These are phyloP conservation scores for Leccinum huronense DNA, from an alignment of 1,284 basidiomycete genomes.

Conservation along the genomic window DNA sequence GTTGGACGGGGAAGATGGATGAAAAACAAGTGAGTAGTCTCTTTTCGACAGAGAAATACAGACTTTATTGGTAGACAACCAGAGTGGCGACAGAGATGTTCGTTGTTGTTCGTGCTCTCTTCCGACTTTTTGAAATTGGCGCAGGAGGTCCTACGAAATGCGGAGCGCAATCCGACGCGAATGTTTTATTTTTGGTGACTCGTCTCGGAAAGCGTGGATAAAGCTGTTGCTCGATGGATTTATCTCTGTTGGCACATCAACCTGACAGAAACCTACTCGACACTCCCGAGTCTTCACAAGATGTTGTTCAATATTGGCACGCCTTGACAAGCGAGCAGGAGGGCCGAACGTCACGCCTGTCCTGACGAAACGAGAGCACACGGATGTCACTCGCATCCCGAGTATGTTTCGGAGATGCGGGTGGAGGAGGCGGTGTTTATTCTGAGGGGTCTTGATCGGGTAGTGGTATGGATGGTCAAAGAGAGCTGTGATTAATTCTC, in stretches of 20 bases:
- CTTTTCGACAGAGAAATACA: neutral
- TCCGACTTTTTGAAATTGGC: constrained; percentile 80
- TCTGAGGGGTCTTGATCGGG: constrained; percentile 63
- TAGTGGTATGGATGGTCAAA: constrained; percentile 15
- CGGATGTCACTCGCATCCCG: constrained; percentile 64
- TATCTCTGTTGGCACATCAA: constrained; percentile 69
- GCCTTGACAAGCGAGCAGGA: constrained; percentile 72
- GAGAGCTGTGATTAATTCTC: too few relatives aligned
- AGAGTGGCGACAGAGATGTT: constrained; percentile 87
- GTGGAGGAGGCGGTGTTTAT: constrained; percentile 86
- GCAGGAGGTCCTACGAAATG: constrained; percentile 87
- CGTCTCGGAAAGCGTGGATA: neutral
- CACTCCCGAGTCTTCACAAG: constrained; percentile 81
- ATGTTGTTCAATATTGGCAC: constrained; percentile 80
- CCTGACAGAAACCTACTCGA: constrained; percentile 74
- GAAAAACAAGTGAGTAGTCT: constrained; percentile 68
- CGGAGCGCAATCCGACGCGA: constrained; percentile 80
- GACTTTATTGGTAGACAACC: constrained; percentile 61
- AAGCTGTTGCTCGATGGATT: neutral
- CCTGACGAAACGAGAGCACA: constrained; percentile 75
- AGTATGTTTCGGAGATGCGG: constrained; percentile 72
- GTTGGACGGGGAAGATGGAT: constrained; percentile 86
- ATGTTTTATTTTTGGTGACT: constrained; percentile 86
- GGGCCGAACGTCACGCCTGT: constrained; percentile 62
- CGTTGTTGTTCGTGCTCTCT: constrained; percentile 80